These are phyloP conservation scores for Suillus americanus DNA, from an alignment of 768 basidiomycete species.

Conservation along the genomic window DNA sequence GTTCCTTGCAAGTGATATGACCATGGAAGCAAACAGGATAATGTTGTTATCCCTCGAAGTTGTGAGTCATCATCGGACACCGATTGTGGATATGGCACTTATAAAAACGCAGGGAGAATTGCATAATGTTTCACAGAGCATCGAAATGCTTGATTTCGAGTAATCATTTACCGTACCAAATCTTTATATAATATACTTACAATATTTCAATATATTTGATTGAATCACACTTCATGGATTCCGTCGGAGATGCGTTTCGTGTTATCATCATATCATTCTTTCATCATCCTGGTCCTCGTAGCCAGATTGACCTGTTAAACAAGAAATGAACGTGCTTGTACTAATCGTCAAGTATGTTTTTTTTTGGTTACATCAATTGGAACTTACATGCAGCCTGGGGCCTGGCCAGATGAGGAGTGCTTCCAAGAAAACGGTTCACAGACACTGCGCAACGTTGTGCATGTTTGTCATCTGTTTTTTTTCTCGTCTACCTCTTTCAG, in stretches of 20 bases:
- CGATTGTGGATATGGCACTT: not conserved
- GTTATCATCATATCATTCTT: not conserved
- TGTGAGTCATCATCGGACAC: not conserved
- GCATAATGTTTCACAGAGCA: not conserved
- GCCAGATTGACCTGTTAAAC: not conserved
- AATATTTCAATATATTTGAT: not conserved
- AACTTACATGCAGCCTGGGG: too few species aligned
- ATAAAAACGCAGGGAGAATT: not conserved
- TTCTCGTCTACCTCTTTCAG: too few species aligned
- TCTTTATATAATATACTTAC: not conserved
- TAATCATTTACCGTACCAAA: not conserved
- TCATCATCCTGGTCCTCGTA: not conserved
- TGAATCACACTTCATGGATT: not conserved
- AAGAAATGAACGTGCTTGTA: not conserved
- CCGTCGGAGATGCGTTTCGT: not conserved
- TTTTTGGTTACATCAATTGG: not conserved
- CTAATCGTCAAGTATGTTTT: too few species aligned
- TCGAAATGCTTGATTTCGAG: not conserved
- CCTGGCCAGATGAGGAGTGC: too few species aligned
- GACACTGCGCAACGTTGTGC: too few species aligned
- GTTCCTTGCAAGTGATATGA: not conserved
- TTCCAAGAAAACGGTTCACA: too few species aligned
- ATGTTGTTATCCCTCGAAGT: not conserved
- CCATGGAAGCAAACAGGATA: not conserved
- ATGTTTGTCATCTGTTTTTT: too few species aligned